phyloP scores from a whole-genome alignment of 2,329 filamentous ascomycete genomes.

The Neocucurbitaria cava region DNA sequence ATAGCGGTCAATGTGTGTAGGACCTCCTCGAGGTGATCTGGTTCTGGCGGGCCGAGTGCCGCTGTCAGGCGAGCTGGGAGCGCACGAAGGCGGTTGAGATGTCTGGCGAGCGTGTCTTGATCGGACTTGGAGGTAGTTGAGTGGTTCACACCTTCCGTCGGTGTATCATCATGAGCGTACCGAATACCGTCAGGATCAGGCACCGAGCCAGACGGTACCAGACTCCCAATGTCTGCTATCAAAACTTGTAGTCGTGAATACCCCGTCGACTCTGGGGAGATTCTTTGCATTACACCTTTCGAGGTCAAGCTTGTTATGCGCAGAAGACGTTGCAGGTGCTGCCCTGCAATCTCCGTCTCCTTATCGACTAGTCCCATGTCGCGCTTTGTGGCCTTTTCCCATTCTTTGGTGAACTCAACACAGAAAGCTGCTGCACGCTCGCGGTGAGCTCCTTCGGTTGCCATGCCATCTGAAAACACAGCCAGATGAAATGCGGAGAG shows the following conservation, averaged over 20 bases:
- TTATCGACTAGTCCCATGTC: background rate
- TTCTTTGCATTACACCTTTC: background rate
- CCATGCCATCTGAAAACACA: slow-evolving; percentile 2
- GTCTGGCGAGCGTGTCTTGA: background rate
- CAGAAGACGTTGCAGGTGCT: background rate
- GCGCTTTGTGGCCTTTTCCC: background rate
- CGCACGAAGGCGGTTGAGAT: slow-evolving; percentile 15
- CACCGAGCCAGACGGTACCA: background rate
- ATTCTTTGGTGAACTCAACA: background rate
- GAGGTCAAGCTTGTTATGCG: background rate
- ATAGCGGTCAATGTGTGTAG: slow-evolving; percentile 29
- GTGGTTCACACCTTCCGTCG: no score
- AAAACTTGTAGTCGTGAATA: background rate
- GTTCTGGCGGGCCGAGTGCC: slow-evolving; percentile 17
- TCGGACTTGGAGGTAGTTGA: background rate
- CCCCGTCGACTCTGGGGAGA: background rate
- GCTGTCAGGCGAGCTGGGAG: slow-evolving; percentile 26
- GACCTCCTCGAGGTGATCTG: slow-evolving; percentile 18
- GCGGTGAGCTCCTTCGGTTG: background rate
- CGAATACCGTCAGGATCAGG: background rate
- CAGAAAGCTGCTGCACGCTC: background rate
- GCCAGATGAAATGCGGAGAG: slow-evolving; percentile 30
- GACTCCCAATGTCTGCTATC: background rate
- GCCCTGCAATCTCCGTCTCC: background rate
- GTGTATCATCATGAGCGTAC: background rate